Conservation (phyloP, 1,284 basidiomycete species). For the Melampsora larici-populina region DNA sequence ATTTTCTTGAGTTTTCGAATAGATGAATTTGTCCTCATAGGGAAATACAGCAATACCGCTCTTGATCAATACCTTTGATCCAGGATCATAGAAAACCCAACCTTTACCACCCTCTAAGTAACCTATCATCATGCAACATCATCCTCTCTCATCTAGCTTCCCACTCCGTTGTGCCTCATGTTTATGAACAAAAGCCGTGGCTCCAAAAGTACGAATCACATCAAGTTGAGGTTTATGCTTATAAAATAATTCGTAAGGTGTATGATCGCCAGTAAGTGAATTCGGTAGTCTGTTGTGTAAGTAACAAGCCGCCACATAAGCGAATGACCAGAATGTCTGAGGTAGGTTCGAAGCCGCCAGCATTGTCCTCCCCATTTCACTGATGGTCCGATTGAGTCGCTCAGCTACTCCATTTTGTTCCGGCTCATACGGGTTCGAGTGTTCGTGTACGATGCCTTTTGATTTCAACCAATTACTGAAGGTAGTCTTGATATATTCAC, state of each 20-base stretch:
- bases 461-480: neutral
- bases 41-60: neutral
- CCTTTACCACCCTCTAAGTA: neutral
- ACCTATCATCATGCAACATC: neutral
- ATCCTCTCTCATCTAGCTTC: neutral
- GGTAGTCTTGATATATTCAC: neutral
- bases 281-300: neutral
- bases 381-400: constrained; percentile 1
- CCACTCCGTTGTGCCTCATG: neutral
- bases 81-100: neutral
- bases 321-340: neutral
- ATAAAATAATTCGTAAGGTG: constrained; percentile 3
- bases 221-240: neutral
- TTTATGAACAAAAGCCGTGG: neutral
- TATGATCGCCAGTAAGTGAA: neutral
- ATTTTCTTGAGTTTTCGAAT: no score
- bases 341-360: neutral
- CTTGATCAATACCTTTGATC: neutral
- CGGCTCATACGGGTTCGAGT: neutral
- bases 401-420: constrained; percentile 4
- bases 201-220: neutral
- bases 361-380: neutral
- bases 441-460: constrained; percentile 9
- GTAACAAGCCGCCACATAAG: no score
- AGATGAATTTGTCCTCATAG: neutral